Evolutionary conservation across 1,284 basidiomycete species (phyloP).

Genomic region (Irpex sp.): DNA sequence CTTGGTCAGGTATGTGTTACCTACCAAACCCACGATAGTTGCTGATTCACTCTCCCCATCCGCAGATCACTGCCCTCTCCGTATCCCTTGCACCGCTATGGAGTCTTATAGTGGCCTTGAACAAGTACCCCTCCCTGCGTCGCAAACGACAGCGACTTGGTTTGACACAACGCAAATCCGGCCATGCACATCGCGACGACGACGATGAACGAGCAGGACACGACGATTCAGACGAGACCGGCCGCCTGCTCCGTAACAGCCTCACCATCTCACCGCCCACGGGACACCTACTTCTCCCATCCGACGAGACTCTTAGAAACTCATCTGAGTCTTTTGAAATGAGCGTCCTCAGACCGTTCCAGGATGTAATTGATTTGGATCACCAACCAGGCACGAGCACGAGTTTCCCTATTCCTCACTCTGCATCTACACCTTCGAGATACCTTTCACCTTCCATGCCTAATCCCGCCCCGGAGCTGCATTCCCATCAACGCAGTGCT

Average conservation of each 20-base stretch:
- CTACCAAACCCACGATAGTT: neutral
- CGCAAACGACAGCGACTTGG: conserved; percentile 3
- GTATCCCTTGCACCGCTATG: conserved; percentile 24
- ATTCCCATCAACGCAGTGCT: neutral
- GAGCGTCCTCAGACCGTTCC: neutral
- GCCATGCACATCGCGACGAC: neutral
- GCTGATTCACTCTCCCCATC: neutral
- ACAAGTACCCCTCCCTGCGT: conserved; percentile 22
- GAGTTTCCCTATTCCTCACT: neutral
- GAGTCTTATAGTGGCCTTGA: conserved; percentile 24
- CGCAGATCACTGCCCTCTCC: conserved; percentile 16
- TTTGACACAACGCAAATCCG: neutral
- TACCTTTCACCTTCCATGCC: neutral
- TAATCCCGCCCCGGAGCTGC: neutral
- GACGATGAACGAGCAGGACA: neutral
- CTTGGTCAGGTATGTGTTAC: conserved; percentile 24
- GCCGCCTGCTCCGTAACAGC: neutral
- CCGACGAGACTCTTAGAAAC: neutral
- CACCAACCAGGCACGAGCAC: neutral
- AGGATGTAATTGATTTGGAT: neutral
- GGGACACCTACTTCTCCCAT: neutral
- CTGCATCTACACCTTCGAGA: neutral
- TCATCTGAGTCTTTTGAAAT: neutral
- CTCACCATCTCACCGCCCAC: neutral
- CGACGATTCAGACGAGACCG: neutral